Percentiles rank a stretch among this genome's conserved stretches.
phyloP scores from a whole-genome alignment of 139 green algal species.

The Zygnema circumcarinatum region DNA sequence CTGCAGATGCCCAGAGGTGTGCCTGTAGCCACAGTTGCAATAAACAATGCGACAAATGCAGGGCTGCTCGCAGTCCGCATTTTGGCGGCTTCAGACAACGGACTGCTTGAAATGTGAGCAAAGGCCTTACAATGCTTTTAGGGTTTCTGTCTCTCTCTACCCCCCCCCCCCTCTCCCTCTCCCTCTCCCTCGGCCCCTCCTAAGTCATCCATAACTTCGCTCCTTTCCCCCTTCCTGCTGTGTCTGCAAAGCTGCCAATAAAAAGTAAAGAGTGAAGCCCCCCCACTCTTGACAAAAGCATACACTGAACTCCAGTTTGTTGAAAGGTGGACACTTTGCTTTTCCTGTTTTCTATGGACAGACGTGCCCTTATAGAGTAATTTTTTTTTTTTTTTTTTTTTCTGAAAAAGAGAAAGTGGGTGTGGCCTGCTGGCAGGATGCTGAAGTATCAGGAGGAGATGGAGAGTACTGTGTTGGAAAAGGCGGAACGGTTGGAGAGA shows the following conservation, averaged over 20 bases:
- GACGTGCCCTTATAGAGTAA: too few species aligned
- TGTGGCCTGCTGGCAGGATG: constrained; percentile 40
- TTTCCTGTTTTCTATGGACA: too few species aligned
- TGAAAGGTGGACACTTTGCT: too few species aligned
- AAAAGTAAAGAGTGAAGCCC: too few species aligned
- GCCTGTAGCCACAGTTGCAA: constrained; percentile 95
- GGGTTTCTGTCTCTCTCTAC: not conserved
- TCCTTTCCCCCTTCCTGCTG: not conserved
- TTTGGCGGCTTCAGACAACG: constrained; percentile 65
- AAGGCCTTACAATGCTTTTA: too few species aligned
- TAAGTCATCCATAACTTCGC: not conserved
- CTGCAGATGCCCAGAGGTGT: constrained; percentile 93
- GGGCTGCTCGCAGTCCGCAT: constrained; percentile 91
- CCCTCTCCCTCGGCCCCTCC: too few species aligned
- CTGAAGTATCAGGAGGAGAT: constrained; percentile 63
- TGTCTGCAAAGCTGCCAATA: too few species aligned
- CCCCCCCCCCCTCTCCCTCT: not conserved
- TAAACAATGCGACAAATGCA: constrained; percentile 95
- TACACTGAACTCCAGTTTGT: too few species aligned
- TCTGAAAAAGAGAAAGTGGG: too few species aligned
- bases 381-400: too few species aligned
- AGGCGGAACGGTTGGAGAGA: constrained; percentile 58
- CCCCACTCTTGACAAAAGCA: too few species aligned
- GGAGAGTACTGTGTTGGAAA: constrained; percentile 55
- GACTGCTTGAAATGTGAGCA: constrained; percentile 15